Conservation (phyloP, 2,329 filamentous ascomycete genomes). For the Aspergillus ustus region DNA sequence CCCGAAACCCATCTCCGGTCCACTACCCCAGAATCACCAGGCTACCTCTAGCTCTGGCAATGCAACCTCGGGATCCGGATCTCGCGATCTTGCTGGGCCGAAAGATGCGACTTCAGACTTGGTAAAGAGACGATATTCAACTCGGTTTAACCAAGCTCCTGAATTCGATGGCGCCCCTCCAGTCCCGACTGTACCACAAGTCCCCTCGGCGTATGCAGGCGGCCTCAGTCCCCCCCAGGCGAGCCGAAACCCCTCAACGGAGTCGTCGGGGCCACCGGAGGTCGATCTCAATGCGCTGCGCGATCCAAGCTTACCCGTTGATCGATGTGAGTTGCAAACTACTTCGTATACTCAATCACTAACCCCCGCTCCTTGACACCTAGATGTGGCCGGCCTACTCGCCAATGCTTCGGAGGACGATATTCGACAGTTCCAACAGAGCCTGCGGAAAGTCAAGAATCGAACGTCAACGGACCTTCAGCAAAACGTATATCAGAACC, state of each 20-base stretch:
- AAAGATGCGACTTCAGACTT: constrained; percentile 71
- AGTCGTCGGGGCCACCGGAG: constrained; percentile 63
- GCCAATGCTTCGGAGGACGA: constrained; percentile 87
- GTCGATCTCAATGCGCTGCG: constrained; percentile 78
- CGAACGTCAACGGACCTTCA: constrained; percentile 84
- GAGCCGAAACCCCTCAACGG: constrained; percentile 56
- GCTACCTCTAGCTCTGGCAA: constrained; percentile 39
- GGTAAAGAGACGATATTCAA: constrained; percentile 93
- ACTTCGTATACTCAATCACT: not conserved
- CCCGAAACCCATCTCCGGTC: constrained; percentile 59
- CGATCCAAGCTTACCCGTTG: constrained; percentile 77
- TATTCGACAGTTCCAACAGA: constrained; percentile 78
- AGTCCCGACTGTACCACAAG: constrained; percentile 68
- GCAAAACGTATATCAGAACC: constrained; percentile 94
- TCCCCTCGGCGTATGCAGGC: constrained; percentile 63
- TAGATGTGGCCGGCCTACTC: constrained; percentile 64
- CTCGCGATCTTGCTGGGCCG: constrained; percentile 49
- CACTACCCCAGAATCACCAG: constrained; percentile 43
- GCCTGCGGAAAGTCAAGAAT: constrained; percentile 75
- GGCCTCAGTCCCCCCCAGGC: constrained; percentile 48
- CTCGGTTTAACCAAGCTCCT: constrained; percentile 80
- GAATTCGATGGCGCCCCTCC: constrained; percentile 71
- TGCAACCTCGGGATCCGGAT: constrained; percentile 33
- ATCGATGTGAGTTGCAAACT: constrained; percentile 66
- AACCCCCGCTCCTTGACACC: constrained; percentile 9